Evolutionary conservation across 2,329 filamentous ascomycete species (phyloP).

Genomic region (Colletotrichum musae): DNA sequence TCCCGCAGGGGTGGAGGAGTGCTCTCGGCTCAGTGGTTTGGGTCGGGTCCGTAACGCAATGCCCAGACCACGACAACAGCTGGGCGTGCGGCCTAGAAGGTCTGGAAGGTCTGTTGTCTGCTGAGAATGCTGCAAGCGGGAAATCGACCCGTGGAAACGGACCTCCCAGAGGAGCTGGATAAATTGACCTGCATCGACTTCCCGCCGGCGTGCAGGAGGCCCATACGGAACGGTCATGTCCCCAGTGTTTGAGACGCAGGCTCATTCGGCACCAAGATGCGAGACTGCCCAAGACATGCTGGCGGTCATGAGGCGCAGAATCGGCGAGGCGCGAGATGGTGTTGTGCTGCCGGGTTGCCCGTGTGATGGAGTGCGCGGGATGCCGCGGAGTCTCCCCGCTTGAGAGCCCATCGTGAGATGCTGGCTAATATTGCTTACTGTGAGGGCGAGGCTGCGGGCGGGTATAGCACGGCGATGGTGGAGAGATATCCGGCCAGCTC

Average conservation of each 20-base stretch:
- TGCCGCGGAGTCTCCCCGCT: not conserved
- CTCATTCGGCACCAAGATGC: conserved; percentile 7
- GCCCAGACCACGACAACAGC: conserved; percentile 23
- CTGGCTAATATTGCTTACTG: conserved; percentile 13
- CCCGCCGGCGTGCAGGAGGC: conserved; percentile 32
- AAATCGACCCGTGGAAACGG: conserved; percentile 18
- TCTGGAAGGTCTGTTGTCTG: conserved; percentile 34
- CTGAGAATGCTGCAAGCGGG: conserved; percentile 37
- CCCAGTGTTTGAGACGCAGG: conserved; percentile 4
- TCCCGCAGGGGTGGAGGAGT: conserved; percentile 16
- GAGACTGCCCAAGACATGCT: not conserved
- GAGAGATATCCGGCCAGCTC: not conserved
- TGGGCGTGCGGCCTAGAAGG: conserved; percentile 26
- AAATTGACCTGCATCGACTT: conserved; percentile 32
- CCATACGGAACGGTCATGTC: conserved; percentile 27
- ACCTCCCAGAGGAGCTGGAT: conserved; percentile 25
- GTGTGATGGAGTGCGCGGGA: conserved; percentile 13
- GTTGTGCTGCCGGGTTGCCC: conserved; percentile 18
- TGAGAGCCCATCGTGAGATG: conserved; percentile 27
- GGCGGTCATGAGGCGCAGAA: conserved; percentile 24
- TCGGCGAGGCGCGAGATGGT: conserved; percentile 12
- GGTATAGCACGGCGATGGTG: not conserved
- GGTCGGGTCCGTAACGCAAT: conserved; percentile 26
- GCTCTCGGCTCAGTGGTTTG: conserved; percentile 22
- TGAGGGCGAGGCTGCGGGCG: not conserved